A percentile compares a stretch with the other conserved stretches of the same genome.
phyloP scores from a whole-genome alignment of 495 filamentous ascomycete species.

The Trichoderma orchidacearum region DNA sequence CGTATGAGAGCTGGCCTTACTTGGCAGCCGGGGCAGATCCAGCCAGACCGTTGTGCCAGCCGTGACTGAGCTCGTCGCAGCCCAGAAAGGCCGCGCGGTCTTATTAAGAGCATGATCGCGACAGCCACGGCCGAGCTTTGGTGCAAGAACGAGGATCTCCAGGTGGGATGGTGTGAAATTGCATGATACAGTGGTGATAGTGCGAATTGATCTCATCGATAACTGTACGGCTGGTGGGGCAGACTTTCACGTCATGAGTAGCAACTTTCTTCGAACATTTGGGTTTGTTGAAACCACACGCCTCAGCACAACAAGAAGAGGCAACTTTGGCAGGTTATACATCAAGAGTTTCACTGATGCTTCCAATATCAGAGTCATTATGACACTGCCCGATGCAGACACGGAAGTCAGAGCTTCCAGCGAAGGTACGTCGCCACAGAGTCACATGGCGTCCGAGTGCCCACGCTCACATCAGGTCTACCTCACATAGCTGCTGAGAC shows the following conservation, averaged over 20 bases:
- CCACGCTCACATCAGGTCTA: neutral
- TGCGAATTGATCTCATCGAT: neutral
- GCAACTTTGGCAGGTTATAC: too few species aligned
- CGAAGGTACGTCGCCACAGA: slow-evolving; percentile 13
- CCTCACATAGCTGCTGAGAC: slow-evolving; percentile 17
- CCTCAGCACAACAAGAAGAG: neutral
- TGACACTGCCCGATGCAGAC: slow-evolving; percentile 7
- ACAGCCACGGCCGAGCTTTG: neutral
- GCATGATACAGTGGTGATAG: neutral
- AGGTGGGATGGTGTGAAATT: neutral
- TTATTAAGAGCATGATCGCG: neutral
- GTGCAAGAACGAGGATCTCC: neutral
- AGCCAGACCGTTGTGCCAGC: neutral
- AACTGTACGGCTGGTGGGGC: neutral
- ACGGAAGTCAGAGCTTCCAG: slow-evolving; percentile 11
- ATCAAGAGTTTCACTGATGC: neutral
- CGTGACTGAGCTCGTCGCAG: neutral
- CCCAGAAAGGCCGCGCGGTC: neutral
- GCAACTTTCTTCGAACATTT: neutral
- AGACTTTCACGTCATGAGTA: neutral
- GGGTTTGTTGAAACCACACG: too few species aligned
- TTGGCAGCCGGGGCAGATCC: neutral
- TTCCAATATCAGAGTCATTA: neutral
- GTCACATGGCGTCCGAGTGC: neutral
- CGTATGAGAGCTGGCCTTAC: neutral